Base-by-base conservation (phyloP, 2,329 filamentous ascomycete species). In the Byssochlamys sp. region DNA sequence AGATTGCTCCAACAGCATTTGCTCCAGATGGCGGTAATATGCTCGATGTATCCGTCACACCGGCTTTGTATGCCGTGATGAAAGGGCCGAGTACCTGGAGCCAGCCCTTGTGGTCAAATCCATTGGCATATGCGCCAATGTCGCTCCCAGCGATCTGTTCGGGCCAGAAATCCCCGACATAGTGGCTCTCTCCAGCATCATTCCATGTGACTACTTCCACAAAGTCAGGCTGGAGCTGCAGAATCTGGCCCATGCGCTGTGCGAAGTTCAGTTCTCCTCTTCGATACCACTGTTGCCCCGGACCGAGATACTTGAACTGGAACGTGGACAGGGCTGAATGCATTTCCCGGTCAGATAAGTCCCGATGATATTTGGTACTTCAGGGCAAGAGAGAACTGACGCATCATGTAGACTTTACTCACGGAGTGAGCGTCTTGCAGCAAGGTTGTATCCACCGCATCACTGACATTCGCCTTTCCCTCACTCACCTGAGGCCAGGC, bases 181-280 rank as follows among this genome's bases (percentile, higher is more conserved):
- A 75, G 58, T 75, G 73, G 10, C 63, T 63, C 55, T 76, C 73
- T 1, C 72, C 72, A 0, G 66, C 71, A 54, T 76, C 74, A 53
- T 76, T 76, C 73, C 74, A 76, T 12, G 71, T 74, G 52, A 73
- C 71, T 3, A 75, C 61, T 60, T 76, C 68, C 9, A 75, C 60
- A 55, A 74, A 72, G 53, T 74, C 70, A 2, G 73, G 73, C 53
- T 70, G 64, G 9, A 75, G 33, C 6, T 57, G 48, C 1, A 76
- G 63, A 10, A 69, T 66, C 57, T 69, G 66, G 0, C 28, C 57
- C 55, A 71, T 65, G 33, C 69, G 67, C 50, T 66, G 54, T 24
- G 71, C 67, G 14, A 75, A 66, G 53, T 75, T 75, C 7, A 65
- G 60, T 55, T 75, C 71, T 53, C 72, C 72, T 28, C 69, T 68